Percentiles rank a stretch among this genome's conserved stretches.
Evolutionary conservation across 140 eudicot species (phyloP).

Genomic region (Stevia rebaudiana): DNA sequence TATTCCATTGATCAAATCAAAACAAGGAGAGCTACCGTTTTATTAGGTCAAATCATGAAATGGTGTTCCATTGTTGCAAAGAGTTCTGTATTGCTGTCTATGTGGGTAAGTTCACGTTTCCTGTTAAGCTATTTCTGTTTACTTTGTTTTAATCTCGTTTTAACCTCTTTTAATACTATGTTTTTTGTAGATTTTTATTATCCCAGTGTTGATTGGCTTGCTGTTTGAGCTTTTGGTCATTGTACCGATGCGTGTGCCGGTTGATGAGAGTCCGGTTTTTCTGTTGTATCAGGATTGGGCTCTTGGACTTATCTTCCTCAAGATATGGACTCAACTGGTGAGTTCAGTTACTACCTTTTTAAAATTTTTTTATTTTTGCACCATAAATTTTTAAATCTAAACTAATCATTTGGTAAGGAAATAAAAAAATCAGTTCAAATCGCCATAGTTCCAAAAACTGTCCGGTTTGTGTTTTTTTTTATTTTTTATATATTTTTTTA

Average conservation of each 20-base stretch:
- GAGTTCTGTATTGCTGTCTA: conserved; percentile 70
- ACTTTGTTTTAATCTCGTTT: conserved; percentile 6
- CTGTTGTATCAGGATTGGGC: conserved; percentile 98
- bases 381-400: background rate
- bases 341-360: conserved; percentile 42
- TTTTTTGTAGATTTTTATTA: conserved; percentile 62
- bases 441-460: too few relatives aligned
- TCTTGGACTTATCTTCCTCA: conserved; percentile 79
- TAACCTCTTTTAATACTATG: background rate
- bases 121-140: background rate
- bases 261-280: conserved; percentile 93
- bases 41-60: conserved; percentile 69
- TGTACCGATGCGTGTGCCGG: conserved; percentile 95
- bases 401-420: too few relatives aligned
- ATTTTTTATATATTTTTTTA: background rate
- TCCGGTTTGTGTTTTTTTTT: too few relatives aligned
- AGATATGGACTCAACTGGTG: conserved; percentile 97
- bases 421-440: too few relatives aligned
- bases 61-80: conserved; percentile 82
- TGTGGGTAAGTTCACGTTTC: conserved; percentile 59
- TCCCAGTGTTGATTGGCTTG: conserved; percentile 82
- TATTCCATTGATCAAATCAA: conserved; percentile 68
- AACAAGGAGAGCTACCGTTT: conserved; percentile 64
- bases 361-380: background rate
- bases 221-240: conserved; percentile 90